Evolutionary conservation across 495 filamentous ascomycete species (phyloP).

Genomic region (Penicillium soppii): DNA sequence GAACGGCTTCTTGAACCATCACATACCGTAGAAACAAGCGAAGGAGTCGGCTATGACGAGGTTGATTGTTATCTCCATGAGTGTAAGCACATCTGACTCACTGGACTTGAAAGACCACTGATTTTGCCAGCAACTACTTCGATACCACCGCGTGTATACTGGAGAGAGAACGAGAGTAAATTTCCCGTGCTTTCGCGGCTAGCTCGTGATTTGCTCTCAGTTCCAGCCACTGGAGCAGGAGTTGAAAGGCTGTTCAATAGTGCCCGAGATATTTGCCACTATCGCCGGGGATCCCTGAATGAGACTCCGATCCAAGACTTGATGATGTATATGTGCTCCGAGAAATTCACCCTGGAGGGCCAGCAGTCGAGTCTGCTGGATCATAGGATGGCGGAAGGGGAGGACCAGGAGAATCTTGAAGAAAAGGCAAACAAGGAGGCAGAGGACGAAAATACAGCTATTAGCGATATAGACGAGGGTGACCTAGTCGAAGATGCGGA

Average conservation of each 20-base stretch:
- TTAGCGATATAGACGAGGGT: background rate
- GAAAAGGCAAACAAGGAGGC: background rate
- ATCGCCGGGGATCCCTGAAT: slow-evolving; percentile 7
- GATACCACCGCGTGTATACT: background rate
- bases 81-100: background rate
- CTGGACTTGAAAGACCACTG: background rate
- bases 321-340: slow-evolving; percentile 11
- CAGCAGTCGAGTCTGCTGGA: slow-evolving; percentile 5
- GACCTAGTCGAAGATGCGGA: background rate
- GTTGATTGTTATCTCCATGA: slow-evolving; percentile 1
- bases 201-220: slow-evolving; percentile 1
- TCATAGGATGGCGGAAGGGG: background rate
- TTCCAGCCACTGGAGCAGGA: background rate
- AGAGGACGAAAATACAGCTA: background rate
- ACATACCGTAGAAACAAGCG: background rate
- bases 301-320: slow-evolving; percentile 7
- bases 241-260: slow-evolving; percentile 7
- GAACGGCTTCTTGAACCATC: background rate
- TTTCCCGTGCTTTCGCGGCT: background rate
- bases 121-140: no score
- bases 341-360: slow-evolving; percentile 4
- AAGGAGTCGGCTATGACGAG: background rate
- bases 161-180: background rate
- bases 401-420: slow-evolving; percentile 4
- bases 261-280: slow-evolving; percentile 6